Base-by-base conservation (phyloP, 176 grass and related monocot species). In the Avena eriantha region DNA sequence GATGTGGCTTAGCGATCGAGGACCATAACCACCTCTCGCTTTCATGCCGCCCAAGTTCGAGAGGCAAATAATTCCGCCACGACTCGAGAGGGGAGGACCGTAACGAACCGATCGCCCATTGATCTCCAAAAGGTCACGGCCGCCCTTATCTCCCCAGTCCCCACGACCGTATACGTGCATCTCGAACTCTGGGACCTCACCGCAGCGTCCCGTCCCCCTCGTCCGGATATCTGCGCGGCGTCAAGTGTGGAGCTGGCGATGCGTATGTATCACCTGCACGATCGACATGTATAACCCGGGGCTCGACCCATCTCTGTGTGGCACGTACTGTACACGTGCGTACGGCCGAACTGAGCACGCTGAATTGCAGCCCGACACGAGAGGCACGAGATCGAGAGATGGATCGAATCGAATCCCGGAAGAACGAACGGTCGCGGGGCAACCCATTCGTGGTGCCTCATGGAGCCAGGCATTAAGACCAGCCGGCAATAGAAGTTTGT, bases 401-500 rank as follows among this genome's bases (percentile, higher is more conserved):
- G 39, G 39, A 41, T 41, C 39, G 39, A 66, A 41, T 41, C 39
- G 39, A 66, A 34, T 66, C 63, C 26, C 13, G 63, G 13, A 22
- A 46, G 61, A 41, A 6, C 13, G 35, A 48, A 35, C 48, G 46
- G 9, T 29, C 14, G 26, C 31, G 2, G 56, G 82, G 54, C 70
- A 10, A 35, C 24, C 71, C 12, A 11, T 11, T 4, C 72, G 72
- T 77, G 26, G 72, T 85, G 83, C 29, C 29, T 50, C 34, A 1
- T 1, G 72, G 61, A 66, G 59, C 73, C 29, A 35, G 18, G 83
- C 83, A 66, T 77, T 85, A 19, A 77, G 19, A 12, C 12, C 31
- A 51, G 57, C 72, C 73, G 63, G 16, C 29, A 19, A 85, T 54
- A 36, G 29, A 54, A 77, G 73, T 77, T 85, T 77, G 83, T 77